Evolutionary conservation across 1,284 basidiomycete genomes (phyloP).

Genomic region (Malassezia globosa): DNA sequence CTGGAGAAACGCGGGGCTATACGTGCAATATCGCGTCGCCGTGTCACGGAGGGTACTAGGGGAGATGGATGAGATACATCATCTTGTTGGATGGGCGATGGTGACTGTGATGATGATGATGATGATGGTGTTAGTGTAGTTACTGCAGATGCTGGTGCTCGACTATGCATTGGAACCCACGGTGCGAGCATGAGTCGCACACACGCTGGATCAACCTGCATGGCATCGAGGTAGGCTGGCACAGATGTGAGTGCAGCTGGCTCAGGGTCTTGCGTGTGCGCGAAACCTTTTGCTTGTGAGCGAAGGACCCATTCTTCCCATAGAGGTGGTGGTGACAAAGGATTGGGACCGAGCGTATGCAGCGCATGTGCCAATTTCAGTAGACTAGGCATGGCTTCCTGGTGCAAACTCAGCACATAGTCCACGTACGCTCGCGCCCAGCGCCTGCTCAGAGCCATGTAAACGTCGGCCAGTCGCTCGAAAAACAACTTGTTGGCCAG

Average conservation of each 20-base stretch:
- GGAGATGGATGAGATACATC: too few relatives aligned
- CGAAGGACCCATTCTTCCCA: background rate
- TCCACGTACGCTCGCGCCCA: background rate
- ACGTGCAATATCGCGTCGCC: conserved; percentile 1
- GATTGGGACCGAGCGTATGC: conserved; percentile 1
- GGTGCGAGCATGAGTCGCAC: conserved; percentile 4
- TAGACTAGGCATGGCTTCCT: background rate
- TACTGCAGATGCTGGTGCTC: background rate
- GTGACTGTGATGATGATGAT: too few relatives aligned
- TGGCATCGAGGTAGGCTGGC: background rate
- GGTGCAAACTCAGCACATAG: background rate
- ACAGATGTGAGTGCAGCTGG: too few relatives aligned
- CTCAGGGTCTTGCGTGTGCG: background rate
- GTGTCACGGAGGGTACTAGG: background rate
- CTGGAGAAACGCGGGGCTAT: conserved; percentile 10
- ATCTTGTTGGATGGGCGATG: too few relatives aligned
- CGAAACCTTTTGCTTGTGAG: background rate
- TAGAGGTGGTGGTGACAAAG: conserved; percentile 1
- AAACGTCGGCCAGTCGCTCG: background rate
- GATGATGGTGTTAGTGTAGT: too few relatives aligned
- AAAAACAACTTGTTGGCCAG: background rate
- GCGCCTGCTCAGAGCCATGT: background rate
- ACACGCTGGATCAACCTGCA: background rate
- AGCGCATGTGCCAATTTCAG: background rate
- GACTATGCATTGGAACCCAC: background rate